Conservation (phyloP, 1,284 basidiomycete species). For the Sanghuangporus baumii region DNA sequence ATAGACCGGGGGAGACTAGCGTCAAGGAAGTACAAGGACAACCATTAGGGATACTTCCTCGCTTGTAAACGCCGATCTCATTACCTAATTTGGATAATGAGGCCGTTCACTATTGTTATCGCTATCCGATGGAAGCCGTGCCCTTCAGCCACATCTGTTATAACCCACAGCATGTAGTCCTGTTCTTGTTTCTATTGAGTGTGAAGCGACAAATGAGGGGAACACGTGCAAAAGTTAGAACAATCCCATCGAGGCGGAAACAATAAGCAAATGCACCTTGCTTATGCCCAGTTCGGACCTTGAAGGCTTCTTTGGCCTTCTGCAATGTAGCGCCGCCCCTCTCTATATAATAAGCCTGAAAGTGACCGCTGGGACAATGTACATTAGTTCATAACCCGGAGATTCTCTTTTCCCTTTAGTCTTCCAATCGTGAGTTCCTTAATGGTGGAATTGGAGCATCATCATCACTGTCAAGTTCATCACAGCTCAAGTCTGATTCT, state of each 20-base stretch:
- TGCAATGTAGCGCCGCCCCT: background rate
- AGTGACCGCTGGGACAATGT: background rate
- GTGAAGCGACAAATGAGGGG: background rate
- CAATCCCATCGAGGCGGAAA: background rate
- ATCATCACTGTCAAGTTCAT: no score
- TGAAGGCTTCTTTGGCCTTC: background rate
- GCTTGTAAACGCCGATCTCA: background rate
- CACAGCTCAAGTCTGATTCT: background rate
- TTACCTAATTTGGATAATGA: background rate
- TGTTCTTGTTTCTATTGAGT: background rate
- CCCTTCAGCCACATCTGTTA: constrained; percentile 5
- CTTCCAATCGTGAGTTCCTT: no score
- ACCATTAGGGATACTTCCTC: background rate
- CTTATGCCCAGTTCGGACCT: background rate
- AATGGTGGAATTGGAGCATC: no score
- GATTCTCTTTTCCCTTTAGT: no score
- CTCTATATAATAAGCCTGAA: background rate
- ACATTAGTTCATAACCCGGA: background rate
- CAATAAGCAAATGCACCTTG: background rate
- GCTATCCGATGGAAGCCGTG: background rate
- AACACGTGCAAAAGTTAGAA: background rate
- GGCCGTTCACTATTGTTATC: background rate
- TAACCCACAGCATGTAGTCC: background rate
- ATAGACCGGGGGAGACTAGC: background rate
- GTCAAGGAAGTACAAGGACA: constrained; percentile 4